Percentiles rank a stretch among this genome's conserved stretches.
phyloP scores from a whole-genome alignment of 2,329 filamentous ascomycete genomes.

The Pseudogymnoascus sp. region DNA sequence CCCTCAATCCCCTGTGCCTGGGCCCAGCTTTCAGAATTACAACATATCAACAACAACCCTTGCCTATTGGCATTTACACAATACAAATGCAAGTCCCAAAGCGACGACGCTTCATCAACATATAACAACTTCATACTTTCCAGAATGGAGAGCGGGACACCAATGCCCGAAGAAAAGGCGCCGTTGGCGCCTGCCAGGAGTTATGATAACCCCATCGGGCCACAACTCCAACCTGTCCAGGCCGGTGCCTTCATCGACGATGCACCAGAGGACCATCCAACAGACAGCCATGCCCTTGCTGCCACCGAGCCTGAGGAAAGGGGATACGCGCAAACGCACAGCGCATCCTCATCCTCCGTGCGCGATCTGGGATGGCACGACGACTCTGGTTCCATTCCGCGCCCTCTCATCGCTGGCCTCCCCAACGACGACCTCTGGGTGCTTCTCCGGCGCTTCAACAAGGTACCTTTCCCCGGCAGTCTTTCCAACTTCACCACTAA shows the following conservation, averaged over 20 bases:
- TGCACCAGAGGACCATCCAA: constrained; percentile 22
- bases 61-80: neutral
- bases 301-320: constrained; percentile 32
- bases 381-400: constrained; percentile 37
- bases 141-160: neutral
- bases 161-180: neutral
- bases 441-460: constrained; percentile 54
- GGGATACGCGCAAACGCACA: constrained; percentile 33
- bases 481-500: constrained; percentile 20
- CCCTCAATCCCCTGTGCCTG: neutral
- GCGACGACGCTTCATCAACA: neutral
- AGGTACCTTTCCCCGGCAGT: constrained; percentile 37
- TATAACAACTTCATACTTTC: neutral
- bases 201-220: neutral
- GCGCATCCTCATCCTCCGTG: constrained; percentile 29
- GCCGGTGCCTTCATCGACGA: neutral
- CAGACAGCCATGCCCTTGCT: constrained; percentile 35
- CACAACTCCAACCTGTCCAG: neutral
- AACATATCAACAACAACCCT: neutral
- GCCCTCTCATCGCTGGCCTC: constrained; percentile 49
- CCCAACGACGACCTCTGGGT: constrained; percentile 59
- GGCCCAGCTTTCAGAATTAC: neutral
- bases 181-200: neutral
- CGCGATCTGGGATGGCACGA: constrained; percentile 51
- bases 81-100: neutral